Evolutionary conservation across 768 basidiomycete species (phyloP).

Genomic region (Lyophyllum decastes): DNA sequence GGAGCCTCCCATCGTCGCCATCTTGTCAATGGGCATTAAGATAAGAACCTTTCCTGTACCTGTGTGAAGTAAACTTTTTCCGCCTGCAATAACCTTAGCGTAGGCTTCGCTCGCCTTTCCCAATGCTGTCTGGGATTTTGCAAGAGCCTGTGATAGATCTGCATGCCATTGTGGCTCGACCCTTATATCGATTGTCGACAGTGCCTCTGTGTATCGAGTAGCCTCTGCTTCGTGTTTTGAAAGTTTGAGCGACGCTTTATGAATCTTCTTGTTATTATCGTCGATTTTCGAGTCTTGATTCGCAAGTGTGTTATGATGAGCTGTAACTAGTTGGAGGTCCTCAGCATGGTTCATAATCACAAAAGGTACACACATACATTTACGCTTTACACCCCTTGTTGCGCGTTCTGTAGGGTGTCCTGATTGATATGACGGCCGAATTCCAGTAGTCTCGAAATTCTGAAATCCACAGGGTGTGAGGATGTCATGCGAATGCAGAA

Average conservation of each 20-base stretch:
- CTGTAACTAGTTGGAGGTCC: neutral
- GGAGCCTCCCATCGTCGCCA: neutral
- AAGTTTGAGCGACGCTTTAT: neutral
- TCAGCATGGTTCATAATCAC: neutral
- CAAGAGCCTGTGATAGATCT: neutral
- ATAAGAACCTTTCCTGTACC: neutral
- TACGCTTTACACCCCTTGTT: neutral
- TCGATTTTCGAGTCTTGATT: neutral
- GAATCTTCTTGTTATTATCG: neutral
- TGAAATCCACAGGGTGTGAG: neutral
- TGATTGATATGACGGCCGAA: slow-evolving; percentile 1
- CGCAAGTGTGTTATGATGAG: neutral
- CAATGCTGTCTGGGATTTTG: neutral
- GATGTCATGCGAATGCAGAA: neutral
- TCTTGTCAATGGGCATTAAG: neutral
- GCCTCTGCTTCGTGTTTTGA: neutral
- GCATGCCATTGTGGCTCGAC: neutral
- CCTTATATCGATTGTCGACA: neutral
- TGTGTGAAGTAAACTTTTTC: neutral
- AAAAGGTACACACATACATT: neutral
- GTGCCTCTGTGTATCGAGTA: neutral
- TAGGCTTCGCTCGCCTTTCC: neutral
- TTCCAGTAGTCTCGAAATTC: neutral
- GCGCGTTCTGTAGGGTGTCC: neutral
- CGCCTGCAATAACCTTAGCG: neutral